Evolutionary conservation across 2,329 filamentous ascomycete genomes (phyloP), one percentile per base, ranked within the genome.

Genomic region (Ophiostoma australiae): DNA sequence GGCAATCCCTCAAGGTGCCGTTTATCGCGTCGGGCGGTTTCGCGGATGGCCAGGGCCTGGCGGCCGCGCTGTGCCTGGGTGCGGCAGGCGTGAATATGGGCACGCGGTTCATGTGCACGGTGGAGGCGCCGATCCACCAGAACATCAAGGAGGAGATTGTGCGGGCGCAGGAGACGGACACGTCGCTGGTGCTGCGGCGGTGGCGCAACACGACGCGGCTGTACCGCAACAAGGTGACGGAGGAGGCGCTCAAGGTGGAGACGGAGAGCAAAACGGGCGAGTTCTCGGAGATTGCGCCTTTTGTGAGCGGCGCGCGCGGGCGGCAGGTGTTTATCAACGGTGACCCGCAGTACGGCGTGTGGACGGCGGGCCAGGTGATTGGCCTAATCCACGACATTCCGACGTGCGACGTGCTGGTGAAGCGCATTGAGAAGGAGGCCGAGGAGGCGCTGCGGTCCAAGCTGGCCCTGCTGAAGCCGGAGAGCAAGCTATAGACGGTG

Each of bases 71-170:
- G 76, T 90, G 90, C 58, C 86, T 99, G 15, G 95, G 95, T 48
- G 95, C 95, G 0, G 92, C 92, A 79, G 95, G 95, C 74, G 90
- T 98, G 82, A 99, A 99, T 82, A 99, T 99, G 95, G 95, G 95
- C 72, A 99, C 95, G 11, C 86, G 95, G 61, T 99, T 98, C 84
- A 96, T 99, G 92, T 94, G 91, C 83, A 98, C 95, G 0, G 85
- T 94, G 65, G 95, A 98, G 81, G 90, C 94, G 20, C 95, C 95
- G 0, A 91, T 99, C 74, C 95, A 99, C 82, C 79, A 88, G 68
- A 97, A 97, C 75, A 93, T 99, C 83, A 99, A 99, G 86, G 86
- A 96, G 80, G 86, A 91, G 75, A 99, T 99, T 77, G 93, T 97
- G 69, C 86, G 88, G 70, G 91, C 94, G 1, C 86, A 93, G 74